phyloP scores from a whole-genome alignment of 208 protist genomes.

The Histomonas meleagridis region DNA sequence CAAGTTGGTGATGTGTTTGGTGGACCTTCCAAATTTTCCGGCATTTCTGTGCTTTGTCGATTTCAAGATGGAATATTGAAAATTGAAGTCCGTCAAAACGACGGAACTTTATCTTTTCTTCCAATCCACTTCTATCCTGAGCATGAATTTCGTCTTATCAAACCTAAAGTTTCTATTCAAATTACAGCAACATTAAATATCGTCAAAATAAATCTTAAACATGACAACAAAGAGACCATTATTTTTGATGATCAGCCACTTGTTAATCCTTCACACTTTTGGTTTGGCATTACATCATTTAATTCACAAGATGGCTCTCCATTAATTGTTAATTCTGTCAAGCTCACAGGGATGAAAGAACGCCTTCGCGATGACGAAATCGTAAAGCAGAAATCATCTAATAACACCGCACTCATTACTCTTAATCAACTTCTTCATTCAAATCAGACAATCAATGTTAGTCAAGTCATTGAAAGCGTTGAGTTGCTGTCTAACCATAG shows the following conservation, averaged over 20 bases:
- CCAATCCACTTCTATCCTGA: neutral
- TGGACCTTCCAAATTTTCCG: neutral
- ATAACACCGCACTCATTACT: too few relatives aligned
- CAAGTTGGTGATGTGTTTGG: neutral
- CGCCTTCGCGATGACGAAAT: too few relatives aligned
- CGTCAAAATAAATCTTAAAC: neutral
- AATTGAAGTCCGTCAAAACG: neutral
- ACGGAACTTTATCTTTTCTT: neutral
- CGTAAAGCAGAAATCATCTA: too few relatives aligned
- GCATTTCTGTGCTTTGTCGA: neutral
- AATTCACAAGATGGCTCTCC: neutral
- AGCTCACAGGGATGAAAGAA: neutral
- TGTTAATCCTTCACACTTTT: neutral
- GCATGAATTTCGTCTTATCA: neutral
- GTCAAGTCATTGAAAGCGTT: too few relatives aligned
- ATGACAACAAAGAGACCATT: neutral
- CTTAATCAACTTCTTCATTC: too few relatives aligned
- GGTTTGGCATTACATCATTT: neutral
- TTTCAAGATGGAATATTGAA: neutral
- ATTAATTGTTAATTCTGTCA: neutral
- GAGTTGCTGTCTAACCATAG: too few relatives aligned
- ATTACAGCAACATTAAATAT: neutral
- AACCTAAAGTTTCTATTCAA: neutral
- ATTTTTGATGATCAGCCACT: neutral
- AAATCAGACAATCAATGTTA: too few relatives aligned